phyloP scores from a whole-genome alignment of 352 stramenopile species.

The Globisporangium cystogenes region DNA sequence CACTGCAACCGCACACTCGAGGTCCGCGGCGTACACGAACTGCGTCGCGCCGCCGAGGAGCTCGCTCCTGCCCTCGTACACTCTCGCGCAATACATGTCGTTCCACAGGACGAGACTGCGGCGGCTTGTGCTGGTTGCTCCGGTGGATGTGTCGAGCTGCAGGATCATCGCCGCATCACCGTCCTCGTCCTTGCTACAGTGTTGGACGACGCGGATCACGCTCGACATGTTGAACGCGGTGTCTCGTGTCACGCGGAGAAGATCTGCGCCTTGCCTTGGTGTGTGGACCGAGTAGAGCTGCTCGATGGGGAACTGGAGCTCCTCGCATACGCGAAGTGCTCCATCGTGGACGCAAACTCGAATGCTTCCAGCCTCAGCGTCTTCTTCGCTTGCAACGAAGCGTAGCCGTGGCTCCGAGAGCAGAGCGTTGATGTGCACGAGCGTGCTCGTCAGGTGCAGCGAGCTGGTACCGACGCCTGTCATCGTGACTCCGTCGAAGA shows the following conservation, averaged over 20 bases:
- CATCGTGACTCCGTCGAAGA: conserved; percentile 24
- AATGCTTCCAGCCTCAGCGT: background rate
- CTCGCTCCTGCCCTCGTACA: conserved; percentile 7
- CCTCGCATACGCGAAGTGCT: conserved; percentile 11
- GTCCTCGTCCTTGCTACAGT: background rate
- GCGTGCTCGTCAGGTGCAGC: conserved; percentile 15
- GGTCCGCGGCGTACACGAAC: conserved; percentile 11
- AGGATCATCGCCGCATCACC: conserved; percentile 7
- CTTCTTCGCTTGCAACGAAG: conserved; percentile 11
- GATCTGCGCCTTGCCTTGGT: background rate
- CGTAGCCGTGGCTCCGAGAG: conserved; percentile 21
- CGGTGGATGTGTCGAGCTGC: conserved; percentile 15
- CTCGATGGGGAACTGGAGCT: conserved; percentile 17
- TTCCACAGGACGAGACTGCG: background rate
- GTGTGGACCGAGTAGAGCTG: conserved; percentile 9
- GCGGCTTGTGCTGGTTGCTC: conserved; percentile 3
- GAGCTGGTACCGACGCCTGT: conserved; percentile 5
- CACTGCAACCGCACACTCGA: conserved; percentile 20
- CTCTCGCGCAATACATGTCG: conserved; percentile 2
- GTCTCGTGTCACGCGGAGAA: conserved; percentile 4
- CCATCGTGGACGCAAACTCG: conserved; percentile 26
- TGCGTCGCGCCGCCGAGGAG: background rate
- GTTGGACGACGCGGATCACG: conserved; percentile 11
- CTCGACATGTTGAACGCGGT: conserved; percentile 16
- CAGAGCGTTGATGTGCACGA: conserved; percentile 24